Evolutionary conservation across 352 stramenopile genomes (phyloP), one percentile per base, ranked within the genome.

Genomic region (Phytophthora pluvialis): DNA sequence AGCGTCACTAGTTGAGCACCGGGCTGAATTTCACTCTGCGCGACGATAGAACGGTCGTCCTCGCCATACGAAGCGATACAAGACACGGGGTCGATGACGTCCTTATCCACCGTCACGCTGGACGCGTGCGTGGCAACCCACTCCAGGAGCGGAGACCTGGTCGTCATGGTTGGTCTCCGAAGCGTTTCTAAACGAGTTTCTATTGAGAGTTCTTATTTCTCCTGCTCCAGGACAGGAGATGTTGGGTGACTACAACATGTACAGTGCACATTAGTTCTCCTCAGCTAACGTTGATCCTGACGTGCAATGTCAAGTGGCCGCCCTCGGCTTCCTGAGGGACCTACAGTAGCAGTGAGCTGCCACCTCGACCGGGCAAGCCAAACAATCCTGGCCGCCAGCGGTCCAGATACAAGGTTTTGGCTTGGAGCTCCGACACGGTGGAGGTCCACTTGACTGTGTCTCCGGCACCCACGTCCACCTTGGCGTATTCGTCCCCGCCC

Each of bases 41-140:
- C 75, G 32, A 79, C 73, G 45, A 92, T 90, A 18, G 80, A 77
- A 15, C 80, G 76, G 11, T 92, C 81, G 0, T 64, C 68, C 9
- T 71, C 60, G 13, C 67, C 72, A 28, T 71, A 80, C 7, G 26
- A 59, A 51, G 53, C 61, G 0, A 55, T 33, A 44, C 58, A 35
- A 38, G 70, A 75, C n/a, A 77, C 57, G 1, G 80, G 77, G 29
- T 92, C 72, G 31, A 92, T 67, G 8, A 59, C 52, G 18, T 70
- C 58, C 10, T 63, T 52, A 0, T 60, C 47, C 9, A 89, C 75
- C 25, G 56, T 47, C 58, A 81, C 79, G 44, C 42, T 65, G 45
- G 67, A 67, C 40, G 40, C 51, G 38, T 78, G 57, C 26, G 55
- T 50, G 4, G 45, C 32, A 42, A 90, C 78, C 80, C 80, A 91